A percentile compares a stretch with the other conserved stretches of the same genome.
Evolutionary conservation across 2,329 filamentous ascomycete species (phyloP).

Genomic region (Cordyceps militaris): DNA sequence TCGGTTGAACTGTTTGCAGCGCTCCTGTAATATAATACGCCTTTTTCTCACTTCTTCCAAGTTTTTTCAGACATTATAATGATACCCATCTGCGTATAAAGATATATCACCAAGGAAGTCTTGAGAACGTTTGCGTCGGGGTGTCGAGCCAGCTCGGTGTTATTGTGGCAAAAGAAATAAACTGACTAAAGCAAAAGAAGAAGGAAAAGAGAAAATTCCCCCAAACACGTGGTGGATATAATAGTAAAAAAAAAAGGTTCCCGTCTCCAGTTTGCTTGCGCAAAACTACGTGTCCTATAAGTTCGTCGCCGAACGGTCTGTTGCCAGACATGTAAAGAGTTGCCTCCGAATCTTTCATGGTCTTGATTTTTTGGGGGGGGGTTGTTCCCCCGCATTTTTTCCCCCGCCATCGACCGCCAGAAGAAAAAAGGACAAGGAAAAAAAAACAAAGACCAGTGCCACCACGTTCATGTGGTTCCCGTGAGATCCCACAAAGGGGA

Average conservation of each 20-base stretch:
- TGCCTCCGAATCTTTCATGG: constrained; percentile 17
- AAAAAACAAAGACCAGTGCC: background rate
- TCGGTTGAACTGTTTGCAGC: no score
- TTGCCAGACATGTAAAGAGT: constrained; percentile 26
- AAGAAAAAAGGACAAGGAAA: background rate
- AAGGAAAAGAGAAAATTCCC: constrained; percentile 12
- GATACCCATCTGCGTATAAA: background rate
- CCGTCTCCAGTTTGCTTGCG: background rate
- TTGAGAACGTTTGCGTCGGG: background rate
- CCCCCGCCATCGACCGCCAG: background rate
- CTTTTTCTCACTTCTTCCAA: no score
- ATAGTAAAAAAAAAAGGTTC: constrained; percentile 10
- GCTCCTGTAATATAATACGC: no score
- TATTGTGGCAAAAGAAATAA: constrained; percentile 5
- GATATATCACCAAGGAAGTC: background rate
- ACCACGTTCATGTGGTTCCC: background rate
- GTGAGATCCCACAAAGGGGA: background rate
- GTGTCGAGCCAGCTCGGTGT: constrained; percentile 10
- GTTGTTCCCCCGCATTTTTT: no score
- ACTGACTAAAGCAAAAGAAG: background rate
- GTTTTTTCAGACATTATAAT: background rate
- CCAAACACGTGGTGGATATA: constrained; percentile 10
- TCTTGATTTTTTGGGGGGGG: background rate
- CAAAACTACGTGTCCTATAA: background rate
- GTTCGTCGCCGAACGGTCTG: constrained; percentile 24